phyloP scores from a whole-genome alignment of 306 rosid species.

The Glycine tomentella region DNA sequence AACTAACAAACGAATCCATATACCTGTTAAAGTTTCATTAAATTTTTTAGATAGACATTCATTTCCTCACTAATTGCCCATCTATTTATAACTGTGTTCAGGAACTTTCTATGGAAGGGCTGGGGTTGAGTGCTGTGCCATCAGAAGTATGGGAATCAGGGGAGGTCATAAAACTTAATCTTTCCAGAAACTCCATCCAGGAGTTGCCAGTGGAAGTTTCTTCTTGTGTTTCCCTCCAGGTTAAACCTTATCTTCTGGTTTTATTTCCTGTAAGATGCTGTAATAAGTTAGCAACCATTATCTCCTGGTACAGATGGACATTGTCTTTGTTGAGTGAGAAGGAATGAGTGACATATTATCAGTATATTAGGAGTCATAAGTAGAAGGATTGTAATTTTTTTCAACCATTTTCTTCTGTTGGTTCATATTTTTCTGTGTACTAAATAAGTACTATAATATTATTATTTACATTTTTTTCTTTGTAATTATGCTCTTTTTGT shows the following conservation, averaged over 20 bases:
- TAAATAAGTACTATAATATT: not conserved
- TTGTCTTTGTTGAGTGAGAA: not conserved
- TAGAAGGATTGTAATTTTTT: not conserved
- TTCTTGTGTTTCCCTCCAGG: conserved; percentile 79
- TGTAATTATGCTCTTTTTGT: conserved; percentile 17
- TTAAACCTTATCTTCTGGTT: conserved; percentile 47
- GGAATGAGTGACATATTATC: not conserved
- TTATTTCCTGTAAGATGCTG: conserved; percentile 29
- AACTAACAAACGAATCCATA: conserved; percentile 8
- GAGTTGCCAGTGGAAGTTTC: conserved; percentile 88
- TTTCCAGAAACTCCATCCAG: conserved; percentile 82
- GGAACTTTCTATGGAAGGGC: conserved; percentile 88
- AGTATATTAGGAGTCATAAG: conserved; percentile 7
- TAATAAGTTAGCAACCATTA: conserved; percentile 16
- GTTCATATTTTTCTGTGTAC: not conserved
- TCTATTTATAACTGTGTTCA: conserved; percentile 50
- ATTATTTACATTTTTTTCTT: conserved; percentile 15
- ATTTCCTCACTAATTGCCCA: conserved; percentile 28
- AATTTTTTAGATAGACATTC: conserved; percentile 25
- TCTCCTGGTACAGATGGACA: conserved; percentile 8
- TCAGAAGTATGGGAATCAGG: conserved; percentile 84
- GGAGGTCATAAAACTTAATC: conserved; percentile 74
- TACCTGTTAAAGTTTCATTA: conserved; percentile 4
- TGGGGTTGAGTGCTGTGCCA: conserved; percentile 79
- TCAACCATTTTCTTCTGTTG: conserved; percentile 5